Evolutionary conservation across 2,329 filamentous ascomycete genomes (phyloP).

Genomic region (Xylariales sp.): DNA sequence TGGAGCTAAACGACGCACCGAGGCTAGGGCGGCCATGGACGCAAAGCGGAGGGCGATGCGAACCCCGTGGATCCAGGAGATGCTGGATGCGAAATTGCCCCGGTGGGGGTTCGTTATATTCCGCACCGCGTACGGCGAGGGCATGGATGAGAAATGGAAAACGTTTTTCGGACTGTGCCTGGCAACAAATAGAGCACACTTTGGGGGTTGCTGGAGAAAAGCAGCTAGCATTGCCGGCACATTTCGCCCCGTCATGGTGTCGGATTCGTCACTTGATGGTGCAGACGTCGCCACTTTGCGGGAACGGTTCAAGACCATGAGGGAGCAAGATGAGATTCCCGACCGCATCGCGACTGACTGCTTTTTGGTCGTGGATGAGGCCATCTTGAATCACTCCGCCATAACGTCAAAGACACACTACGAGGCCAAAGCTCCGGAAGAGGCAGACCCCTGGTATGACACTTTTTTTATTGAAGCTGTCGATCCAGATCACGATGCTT

Average conservation of each 20-base stretch:
- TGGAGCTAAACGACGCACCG: not conserved
- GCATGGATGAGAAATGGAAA: not conserved
- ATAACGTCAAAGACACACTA: not conserved
- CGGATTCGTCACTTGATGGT: not conserved
- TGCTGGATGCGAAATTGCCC: not conserved
- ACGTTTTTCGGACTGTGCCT: no score
- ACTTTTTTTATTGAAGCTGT: not conserved
- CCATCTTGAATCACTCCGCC: not conserved
- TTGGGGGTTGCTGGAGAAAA: not conserved
- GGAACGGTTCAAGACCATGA: not conserved
- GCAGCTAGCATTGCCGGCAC: not conserved
- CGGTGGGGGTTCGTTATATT: not conserved
- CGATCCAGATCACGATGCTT: not conserved
- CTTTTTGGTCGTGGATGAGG: not conserved
- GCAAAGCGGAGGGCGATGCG: not conserved
- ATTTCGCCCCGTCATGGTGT: not conserved
- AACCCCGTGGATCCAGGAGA: not conserved
- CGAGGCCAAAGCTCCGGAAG: not conserved
- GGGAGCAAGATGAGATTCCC: not conserved
- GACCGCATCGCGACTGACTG: slow-evolving; percentile 1
- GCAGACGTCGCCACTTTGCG: not conserved
- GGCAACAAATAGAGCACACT: no score
- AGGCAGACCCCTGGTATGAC: not conserved
- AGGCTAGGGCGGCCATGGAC: not conserved
- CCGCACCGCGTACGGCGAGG: not conserved